These are phyloP conservation scores for Aspergillus eucalypticola DNA, from an alignment of 2,329 filamentous ascomycete genomes.

Conservation along the genomic window DNA sequence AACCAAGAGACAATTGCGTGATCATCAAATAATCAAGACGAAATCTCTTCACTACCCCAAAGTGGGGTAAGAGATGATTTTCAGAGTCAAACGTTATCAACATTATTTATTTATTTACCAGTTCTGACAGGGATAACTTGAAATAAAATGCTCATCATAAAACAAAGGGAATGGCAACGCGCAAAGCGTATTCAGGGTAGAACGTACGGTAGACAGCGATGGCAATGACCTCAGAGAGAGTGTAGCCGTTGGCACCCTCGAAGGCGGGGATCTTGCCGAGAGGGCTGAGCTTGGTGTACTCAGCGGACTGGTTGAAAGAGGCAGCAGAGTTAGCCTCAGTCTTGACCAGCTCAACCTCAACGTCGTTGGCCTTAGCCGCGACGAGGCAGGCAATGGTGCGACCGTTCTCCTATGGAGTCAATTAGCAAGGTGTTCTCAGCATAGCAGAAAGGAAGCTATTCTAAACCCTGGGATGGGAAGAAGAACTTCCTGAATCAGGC, in stretches of 20 bases:
- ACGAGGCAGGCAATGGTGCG: slow-evolving; percentile 86
- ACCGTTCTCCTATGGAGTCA: slow-evolving; percentile 71
- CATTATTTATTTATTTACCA: slow-evolving; percentile 54
- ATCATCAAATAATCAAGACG: slow-evolving; percentile 15
- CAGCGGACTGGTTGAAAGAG: slow-evolving; percentile 63
- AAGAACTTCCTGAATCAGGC: not conserved
- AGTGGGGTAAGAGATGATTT: slow-evolving; percentile 52
- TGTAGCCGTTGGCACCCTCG: slow-evolving; percentile 86
- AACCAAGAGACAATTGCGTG: slow-evolving; percentile 16
- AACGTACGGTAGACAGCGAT: slow-evolving; percentile 96
- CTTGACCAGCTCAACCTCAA: slow-evolving; percentile 84
- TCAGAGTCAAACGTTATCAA: slow-evolving; percentile 77
- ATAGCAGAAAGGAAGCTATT: slow-evolving; percentile 9
- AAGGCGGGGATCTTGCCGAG: slow-evolving; percentile 93
- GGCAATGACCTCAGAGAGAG: slow-evolving; percentile 85
- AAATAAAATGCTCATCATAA: slow-evolving; percentile 71
- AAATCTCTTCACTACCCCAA: slow-evolving; percentile 21
- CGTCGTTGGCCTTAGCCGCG: slow-evolving; percentile 95
- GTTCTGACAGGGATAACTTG: slow-evolving; percentile 99
- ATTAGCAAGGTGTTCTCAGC: slow-evolving; percentile 18
- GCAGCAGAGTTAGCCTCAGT: slow-evolving; percentile 55
- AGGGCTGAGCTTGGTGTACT: slow-evolving; percentile 83
- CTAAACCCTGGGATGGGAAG: slow-evolving; percentile 9
- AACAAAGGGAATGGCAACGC: slow-evolving; percentile 17
- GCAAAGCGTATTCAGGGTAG: slow-evolving; percentile 21